Conservation (phyloP, 306 rosid genomes). For the Cercis canadensis region DNA sequence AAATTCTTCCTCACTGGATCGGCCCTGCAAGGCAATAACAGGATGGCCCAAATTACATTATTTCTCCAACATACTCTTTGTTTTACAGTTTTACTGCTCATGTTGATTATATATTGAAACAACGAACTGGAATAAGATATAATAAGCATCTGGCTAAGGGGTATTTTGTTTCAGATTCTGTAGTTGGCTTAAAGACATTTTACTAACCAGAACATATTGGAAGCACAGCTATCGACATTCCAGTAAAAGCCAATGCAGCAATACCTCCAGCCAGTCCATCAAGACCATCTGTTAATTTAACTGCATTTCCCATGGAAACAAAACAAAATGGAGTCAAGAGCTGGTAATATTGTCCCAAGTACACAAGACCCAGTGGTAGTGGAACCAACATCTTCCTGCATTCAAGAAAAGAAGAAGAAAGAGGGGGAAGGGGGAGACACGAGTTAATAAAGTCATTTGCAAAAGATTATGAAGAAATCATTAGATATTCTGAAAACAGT, state of each 20-base stretch:
- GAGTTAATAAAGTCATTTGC: constrained; percentile 11
- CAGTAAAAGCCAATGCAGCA: constrained; percentile 91
- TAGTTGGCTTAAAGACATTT: constrained; percentile 20
- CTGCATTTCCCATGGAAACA: constrained; percentile 90
- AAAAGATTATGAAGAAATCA: not conserved
- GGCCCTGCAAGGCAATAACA: constrained; percentile 10
- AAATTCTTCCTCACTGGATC: constrained; percentile 11
- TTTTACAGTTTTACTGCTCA: not conserved
- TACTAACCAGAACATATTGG: constrained; percentile 92
- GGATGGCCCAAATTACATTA: constrained; percentile 4
- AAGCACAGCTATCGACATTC: constrained; percentile 96
- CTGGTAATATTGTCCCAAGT: constrained; percentile 75
- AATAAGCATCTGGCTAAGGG: constrained; percentile 1
- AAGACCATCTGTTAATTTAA: constrained; percentile 83
- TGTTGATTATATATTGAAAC: constrained; percentile 10
- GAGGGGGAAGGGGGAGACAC: constrained; percentile 24
- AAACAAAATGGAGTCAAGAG: constrained; percentile 81
- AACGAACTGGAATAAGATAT: constrained; percentile 17
- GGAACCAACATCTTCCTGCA: constrained; percentile 92
- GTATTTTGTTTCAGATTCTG: constrained; percentile 19
- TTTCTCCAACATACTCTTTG: not conserved
- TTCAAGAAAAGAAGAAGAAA: constrained; percentile 33
- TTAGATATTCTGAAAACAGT: constrained; percentile 1
- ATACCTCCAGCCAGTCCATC: constrained; percentile 96
- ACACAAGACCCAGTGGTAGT: constrained; percentile 82